Conservation (phyloP, 495 filamentous ascomycete genomes). For the Penicillium diatomitis region DNA sequence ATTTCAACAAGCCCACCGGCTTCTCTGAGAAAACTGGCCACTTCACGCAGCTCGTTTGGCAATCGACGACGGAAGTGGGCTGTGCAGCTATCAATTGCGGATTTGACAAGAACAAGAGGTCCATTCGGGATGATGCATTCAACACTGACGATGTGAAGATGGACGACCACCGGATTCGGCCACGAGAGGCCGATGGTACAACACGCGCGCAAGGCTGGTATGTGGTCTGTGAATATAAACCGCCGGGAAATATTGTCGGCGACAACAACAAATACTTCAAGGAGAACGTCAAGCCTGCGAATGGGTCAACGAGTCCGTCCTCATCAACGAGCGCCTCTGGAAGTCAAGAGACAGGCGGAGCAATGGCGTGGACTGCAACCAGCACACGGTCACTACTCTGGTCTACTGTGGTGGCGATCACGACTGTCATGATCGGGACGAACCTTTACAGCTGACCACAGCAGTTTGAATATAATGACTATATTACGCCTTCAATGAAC, state of each 20-base stretch:
- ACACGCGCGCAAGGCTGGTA: constrained; percentile 51
- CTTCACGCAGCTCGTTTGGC: constrained; percentile 82
- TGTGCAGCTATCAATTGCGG: constrained; percentile 57
- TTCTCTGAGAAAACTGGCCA: constrained; percentile 66
- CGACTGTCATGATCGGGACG: constrained; percentile 9
- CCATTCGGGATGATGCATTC: no score
- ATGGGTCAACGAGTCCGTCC: constrained; percentile 5
- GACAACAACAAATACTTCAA: constrained; percentile 39
- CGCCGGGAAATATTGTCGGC: constrained; percentile 63
- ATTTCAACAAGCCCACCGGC: constrained; percentile 43
- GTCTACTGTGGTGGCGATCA: constrained; percentile 6
- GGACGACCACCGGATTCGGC: background rate
- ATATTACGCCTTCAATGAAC: background rate
- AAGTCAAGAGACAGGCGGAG: constrained; percentile 1
- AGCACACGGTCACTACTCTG: background rate
- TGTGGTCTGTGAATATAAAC: constrained; percentile 75
- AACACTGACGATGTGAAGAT: no score
- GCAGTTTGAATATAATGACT: constrained; percentile 6
- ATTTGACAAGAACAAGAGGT: constrained; percentile 7
- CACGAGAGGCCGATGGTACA: constrained; percentile 4
- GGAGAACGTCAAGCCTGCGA: constrained; percentile 29
- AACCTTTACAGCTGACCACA: background rate
- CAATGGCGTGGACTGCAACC: background rate
- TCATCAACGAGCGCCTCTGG: background rate
- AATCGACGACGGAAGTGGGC: constrained; percentile 56